These are phyloP conservation scores for Rubia yunnanensis DNA, from an alignment of 257 asterid genomes.

Conservation along the genomic window DNA sequence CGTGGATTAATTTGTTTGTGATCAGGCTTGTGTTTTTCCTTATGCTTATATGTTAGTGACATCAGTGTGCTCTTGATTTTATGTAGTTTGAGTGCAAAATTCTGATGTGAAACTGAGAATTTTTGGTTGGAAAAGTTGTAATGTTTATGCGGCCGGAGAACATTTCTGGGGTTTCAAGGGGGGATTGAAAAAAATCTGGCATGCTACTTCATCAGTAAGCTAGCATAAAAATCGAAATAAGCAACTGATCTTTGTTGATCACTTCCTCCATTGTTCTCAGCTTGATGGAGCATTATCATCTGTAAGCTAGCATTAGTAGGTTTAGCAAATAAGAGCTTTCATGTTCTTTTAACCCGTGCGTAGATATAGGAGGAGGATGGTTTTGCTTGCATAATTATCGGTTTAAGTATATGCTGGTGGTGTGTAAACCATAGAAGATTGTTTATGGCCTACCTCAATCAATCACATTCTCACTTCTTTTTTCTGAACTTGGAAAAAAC, in stretches of 20 bases:
- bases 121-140: too few relatives aligned
- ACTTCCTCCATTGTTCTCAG: neutral
- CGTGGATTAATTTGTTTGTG: too few relatives aligned
- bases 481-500: constrained; percentile 53
- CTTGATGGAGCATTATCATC: neutral
- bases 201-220: too few relatives aligned
- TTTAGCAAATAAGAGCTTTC: neutral
- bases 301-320: neutral
- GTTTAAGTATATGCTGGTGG: neutral
- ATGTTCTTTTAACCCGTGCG: too few relatives aligned
- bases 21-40: too few relatives aligned
- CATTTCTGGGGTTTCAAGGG: too few relatives aligned
- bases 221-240: neutral
- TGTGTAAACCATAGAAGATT: neutral
- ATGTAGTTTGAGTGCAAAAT: too few relatives aligned
- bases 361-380: neutral
- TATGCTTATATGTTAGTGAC: too few relatives aligned
- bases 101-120: too few relatives aligned
- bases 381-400: neutral
- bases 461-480: neutral
- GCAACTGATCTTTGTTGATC: neutral
- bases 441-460: neutral
- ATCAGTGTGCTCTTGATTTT: too few relatives aligned
- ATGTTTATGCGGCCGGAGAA: too few relatives aligned
- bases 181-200: too few relatives aligned